phyloP scores from a whole-genome alignment of 176 grass and related monocot species.

The Phyllostachys edulis region DNA sequence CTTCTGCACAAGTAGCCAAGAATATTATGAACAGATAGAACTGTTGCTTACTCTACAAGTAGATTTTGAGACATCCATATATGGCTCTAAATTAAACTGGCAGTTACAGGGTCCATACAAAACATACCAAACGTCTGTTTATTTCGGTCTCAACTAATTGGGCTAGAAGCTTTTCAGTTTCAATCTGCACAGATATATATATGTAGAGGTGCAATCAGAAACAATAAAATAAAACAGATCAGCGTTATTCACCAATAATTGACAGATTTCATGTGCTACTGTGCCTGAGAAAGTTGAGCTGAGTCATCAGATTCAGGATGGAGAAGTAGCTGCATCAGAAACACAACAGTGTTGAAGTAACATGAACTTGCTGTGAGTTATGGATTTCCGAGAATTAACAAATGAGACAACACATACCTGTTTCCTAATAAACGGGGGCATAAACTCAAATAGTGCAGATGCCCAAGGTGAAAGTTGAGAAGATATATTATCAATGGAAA shows the following conservation, averaged over 20 bases:
- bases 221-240: conserved; percentile 18
- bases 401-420: conserved; percentile 53
- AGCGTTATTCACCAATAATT: background rate
- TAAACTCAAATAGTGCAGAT: conserved; percentile 96
- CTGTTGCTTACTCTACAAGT: background rate
- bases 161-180: conserved; percentile 97
- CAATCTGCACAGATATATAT: conserved; percentile 67
- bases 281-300: conserved; percentile 97
- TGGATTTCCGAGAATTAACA: background rate
- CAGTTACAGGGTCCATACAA: conserved; percentile 14
- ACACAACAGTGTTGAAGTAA: conserved; percentile 26
- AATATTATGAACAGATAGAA: conserved; percentile 28
- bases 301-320: conserved; percentile 96
- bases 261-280: conserved; percentile 25
- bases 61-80: conserved; percentile 14
- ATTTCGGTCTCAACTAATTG: conserved; percentile 96
- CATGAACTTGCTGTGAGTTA: conserved; percentile 2
- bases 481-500: conserved; percentile 85
- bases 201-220: conserved; percentile 11
- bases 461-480: conserved; percentile 99
- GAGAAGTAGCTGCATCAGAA: conserved; percentile 72
- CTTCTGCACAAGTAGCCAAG: conserved; percentile 57
- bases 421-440: conserved; percentile 92
- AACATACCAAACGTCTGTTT: conserved; percentile 81
- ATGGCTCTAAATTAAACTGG: conserved; percentile 4